Percentiles rank a stretch among this genome's conserved stretches.
Evolutionary conservation across 192 early-diverging fungal species (phyloP).

Genomic region (Coemansia sp.): DNA sequence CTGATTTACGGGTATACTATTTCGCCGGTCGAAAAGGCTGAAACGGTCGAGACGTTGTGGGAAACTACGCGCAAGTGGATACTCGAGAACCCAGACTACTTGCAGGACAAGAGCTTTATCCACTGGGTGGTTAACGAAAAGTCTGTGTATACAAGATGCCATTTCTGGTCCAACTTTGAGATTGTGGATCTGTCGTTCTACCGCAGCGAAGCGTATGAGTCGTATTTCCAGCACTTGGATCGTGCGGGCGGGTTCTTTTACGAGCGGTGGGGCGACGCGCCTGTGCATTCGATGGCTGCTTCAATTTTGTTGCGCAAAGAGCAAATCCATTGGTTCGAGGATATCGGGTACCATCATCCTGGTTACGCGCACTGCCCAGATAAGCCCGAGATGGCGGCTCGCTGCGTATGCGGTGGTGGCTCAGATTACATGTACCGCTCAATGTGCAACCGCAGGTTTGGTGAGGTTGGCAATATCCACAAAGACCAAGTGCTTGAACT

Average conservation of each 20-base stretch:
- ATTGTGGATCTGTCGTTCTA: slow-evolving; percentile 63
- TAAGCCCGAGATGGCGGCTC: slow-evolving; percentile 42
- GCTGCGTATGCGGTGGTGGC: slow-evolving; percentile 42
- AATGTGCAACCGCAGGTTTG: slow-evolving; percentile 31
- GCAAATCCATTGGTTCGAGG: slow-evolving; percentile 72
- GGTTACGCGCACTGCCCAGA: slow-evolving; percentile 69
- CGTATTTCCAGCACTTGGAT: slow-evolving; percentile 64
- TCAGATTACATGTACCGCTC: slow-evolving; percentile 50
- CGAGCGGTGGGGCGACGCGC: slow-evolving; percentile 64
- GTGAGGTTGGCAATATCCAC: slow-evolving; percentile 23
- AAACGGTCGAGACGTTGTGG: slow-evolving; percentile 68
- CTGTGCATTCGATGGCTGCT: slow-evolving; percentile 69
- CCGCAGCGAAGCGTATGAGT: slow-evolving; percentile 54
- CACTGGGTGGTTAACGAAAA: slow-evolving; percentile 57
- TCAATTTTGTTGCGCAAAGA: slow-evolving; percentile 60
- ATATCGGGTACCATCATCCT: slow-evolving; percentile 71
- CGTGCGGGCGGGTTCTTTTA: slow-evolving; percentile 63
- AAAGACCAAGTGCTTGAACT: slow-evolving; percentile 32
- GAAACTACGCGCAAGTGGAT: slow-evolving; percentile 55
- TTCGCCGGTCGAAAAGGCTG: slow-evolving; percentile 57
- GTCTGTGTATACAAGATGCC: slow-evolving; percentile 65
- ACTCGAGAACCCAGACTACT: slow-evolving; percentile 37
- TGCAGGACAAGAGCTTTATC: slow-evolving; percentile 32
- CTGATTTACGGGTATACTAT: slow-evolving; percentile 72
- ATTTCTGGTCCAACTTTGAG: slow-evolving; percentile 83